These are phyloP conservation scores for Solanum pinnatisectum DNA, from an alignment of 257 asterid genomes.

Conservation along the genomic window DNA sequence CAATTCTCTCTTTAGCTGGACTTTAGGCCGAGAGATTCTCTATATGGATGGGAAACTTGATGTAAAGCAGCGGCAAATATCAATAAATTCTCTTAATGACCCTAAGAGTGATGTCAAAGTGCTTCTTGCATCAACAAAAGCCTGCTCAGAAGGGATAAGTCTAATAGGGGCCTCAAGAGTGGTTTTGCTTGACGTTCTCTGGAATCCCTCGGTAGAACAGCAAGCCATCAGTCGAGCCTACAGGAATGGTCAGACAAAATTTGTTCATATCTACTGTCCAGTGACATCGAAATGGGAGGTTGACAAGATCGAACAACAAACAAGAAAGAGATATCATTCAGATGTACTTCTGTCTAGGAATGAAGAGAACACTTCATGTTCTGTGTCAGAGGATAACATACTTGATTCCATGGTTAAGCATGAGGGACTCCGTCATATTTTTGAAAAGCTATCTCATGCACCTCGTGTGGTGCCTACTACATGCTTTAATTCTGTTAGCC, in stretches of 20 bases:
- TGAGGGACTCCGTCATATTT: constrained; percentile 4
- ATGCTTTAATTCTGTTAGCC: background rate
- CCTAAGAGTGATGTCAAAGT: constrained; percentile 34
- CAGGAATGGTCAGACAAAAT: constrained; percentile 59
- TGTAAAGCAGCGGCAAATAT: constrained; percentile 27
- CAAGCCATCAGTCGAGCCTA: constrained; percentile 79
- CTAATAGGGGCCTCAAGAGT: constrained; percentile 81
- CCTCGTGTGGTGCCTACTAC: background rate
- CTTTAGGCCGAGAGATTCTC: background rate
- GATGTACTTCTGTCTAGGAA: constrained; percentile 35
- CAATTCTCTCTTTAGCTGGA: background rate
- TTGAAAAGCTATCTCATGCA: constrained; percentile 18
- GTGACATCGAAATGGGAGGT: constrained; percentile 41
- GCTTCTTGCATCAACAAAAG: constrained; percentile 52
- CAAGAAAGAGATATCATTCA: constrained; percentile 33
- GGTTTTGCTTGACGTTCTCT: constrained; percentile 60
- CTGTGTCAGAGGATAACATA: constrained; percentile 28
- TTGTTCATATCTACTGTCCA: constrained; percentile 57
- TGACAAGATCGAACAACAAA: constrained; percentile 17
- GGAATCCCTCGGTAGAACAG: constrained; percentile 64
- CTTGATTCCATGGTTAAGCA: constrained; percentile 43
- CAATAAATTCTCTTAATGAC: constrained; percentile 38
- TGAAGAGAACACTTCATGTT: background rate
- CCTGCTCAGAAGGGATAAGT: constrained; percentile 72
- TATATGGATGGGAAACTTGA: constrained; percentile 33